Conservation (phyloP, 352 stramenopile genomes). For the Pythium vanterpoolii region DNA sequence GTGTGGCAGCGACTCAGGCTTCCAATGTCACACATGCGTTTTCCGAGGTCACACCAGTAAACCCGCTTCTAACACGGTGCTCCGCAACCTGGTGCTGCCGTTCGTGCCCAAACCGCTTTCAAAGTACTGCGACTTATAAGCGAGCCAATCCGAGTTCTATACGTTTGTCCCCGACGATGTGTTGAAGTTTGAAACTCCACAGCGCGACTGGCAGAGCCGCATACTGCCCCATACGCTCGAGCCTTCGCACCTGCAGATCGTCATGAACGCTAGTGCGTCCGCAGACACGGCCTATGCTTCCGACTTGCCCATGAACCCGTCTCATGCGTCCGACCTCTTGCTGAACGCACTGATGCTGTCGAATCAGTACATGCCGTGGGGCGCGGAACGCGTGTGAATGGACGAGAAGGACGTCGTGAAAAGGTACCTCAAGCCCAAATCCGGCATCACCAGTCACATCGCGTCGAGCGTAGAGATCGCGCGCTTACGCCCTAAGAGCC, state of each 20-base stretch:
- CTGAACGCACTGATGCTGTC: constrained; percentile 1
- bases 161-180: background rate
- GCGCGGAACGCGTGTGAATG: too few species aligned
- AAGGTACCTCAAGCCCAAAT: too few species aligned
- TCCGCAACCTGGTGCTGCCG: background rate
- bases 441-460: too few species aligned
- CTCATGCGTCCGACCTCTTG: constrained; percentile 8
- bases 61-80: constrained; percentile 6
- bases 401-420: too few species aligned
- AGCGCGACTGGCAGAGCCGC: constrained; percentile 7
- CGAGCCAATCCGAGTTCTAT: background rate
- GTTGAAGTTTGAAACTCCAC: background rate
- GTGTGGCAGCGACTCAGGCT: background rate
- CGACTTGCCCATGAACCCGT: constrained; percentile 13
- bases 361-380: background rate
- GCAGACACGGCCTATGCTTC: background rate
- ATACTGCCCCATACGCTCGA: background rate
- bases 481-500: too few species aligned
- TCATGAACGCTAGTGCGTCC: constrained; percentile 8
- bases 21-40: background rate
- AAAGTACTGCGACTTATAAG: background rate
- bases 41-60: background rate
- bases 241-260: background rate
- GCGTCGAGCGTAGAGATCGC: too few species aligned
- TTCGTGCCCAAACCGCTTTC: background rate